Conservation (phyloP, 1,284 basidiomycete species). For the Abortiporus biennis region DNA sequence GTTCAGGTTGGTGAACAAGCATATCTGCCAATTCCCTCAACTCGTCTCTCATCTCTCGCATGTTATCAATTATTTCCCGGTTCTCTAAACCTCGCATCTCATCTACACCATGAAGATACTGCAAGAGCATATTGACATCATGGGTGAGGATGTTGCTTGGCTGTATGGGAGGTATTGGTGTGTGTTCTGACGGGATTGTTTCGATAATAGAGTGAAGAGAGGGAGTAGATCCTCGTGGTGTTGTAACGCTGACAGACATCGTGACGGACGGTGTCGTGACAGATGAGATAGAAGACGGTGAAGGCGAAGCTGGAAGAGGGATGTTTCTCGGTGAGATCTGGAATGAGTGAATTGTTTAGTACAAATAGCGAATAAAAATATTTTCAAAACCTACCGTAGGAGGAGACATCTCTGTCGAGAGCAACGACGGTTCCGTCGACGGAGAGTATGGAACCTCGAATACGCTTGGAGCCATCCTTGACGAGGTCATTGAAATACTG, state of each 20-base stretch:
- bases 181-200: slow-evolving; percentile 36
- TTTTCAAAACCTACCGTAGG: slow-evolving; percentile 32
- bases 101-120: slow-evolving; percentile 60
- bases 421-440: slow-evolving; percentile 50
- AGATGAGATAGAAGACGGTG: slow-evolving; percentile 29
- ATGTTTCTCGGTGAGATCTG: too few species aligned
- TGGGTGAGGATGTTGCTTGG: slow-evolving; percentile 43
- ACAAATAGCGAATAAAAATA: slow-evolving; percentile 4
- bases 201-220: slow-evolving; percentile 51
- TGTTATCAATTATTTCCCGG: slow-evolving; percentile 51
- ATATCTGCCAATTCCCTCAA: too few species aligned
- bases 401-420: slow-evolving; percentile 28
- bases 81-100: slow-evolving; percentile 52
- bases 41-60: slow-evolving; percentile 57
- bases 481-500: slow-evolving; percentile 32
- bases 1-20: too few species aligned
- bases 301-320: slow-evolving; percentile 19
- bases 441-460: slow-evolving; percentile 27
- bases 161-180: slow-evolving; percentile 16
- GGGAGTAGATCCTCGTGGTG: slow-evolving; percentile 52
- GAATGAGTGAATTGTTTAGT: too few species aligned
- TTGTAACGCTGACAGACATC: slow-evolving; percentile 53
- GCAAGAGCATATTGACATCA: slow-evolving; percentile 63
- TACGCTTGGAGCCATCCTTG: slow-evolving; percentile 24
- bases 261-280: slow-evolving; percentile 36